Base-by-base conservation (phyloP, 2,329 filamentous ascomycete genomes). In the Cladophialophora psammophila region DNA sequence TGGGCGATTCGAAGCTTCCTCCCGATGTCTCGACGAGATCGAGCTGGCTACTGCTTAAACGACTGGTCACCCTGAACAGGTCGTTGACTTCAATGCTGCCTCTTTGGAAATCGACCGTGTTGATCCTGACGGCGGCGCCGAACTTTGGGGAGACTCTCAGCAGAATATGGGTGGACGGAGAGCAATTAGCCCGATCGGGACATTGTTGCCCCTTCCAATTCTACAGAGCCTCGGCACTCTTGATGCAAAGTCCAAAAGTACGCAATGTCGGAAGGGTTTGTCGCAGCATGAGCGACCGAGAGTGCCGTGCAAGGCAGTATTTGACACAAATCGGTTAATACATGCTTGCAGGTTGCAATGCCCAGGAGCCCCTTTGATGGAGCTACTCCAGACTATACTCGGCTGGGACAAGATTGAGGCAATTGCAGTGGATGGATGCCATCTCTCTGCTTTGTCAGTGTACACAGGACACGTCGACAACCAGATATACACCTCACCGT, bases 121-220 rank as follows among this genome's bases (percentile, higher is more conserved):
- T 48, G n/a, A 48, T 20, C 18, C 26, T 48, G n/a, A 48, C 42
- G 5, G 8, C n/a, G 18, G 20, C 18, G n/a, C n/a, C 42, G 18
- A 48, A 48, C 7, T 9, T 20, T 15, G 42, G 18, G 0, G 90
- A 90, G 0, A 93, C 90, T 42, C 13, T n/a, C 13, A 6, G 8
- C 4, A 18, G n/a, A n/a, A 5, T 42, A 5, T 6, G 13, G 8
- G 5, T n/a, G 3, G 15, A 42, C 40, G 40, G 40, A n/a, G 15
- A n/a, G 40, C 15, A n/a, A 42, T 42, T 42, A 5, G 40, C 15
- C 40, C 40, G 40, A 18, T n/a, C 40, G 40, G 40, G 40, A 42
- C 40, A 18, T 42, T 42, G 40, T 42, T 42, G 15, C 4, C n/a
- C n/a, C n/a, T n/a, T n/a, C n/a, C n/a, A n/a, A n/a, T n/a, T n/a